These are phyloP conservation scores for Glycine latifolia DNA, from an alignment of 306 rosid genomes.

Conservation along the genomic window DNA sequence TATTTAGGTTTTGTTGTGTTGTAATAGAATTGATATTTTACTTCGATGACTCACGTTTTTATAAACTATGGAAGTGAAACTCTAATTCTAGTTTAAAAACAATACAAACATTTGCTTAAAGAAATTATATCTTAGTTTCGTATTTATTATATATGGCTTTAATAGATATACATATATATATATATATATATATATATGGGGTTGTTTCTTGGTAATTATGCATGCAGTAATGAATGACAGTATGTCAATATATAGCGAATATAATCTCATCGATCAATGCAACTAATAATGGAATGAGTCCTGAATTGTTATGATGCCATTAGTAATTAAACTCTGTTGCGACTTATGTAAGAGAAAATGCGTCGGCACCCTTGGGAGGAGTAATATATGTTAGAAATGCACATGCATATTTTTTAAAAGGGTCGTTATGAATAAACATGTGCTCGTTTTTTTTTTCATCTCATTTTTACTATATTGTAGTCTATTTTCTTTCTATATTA, in stretches of 20 bases:
- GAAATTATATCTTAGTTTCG: neutral
- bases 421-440: too few species aligned
- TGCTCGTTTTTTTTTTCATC: too few species aligned
- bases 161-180: too few species aligned
- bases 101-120: neutral
- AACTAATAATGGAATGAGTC: neutral
- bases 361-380: too few species aligned
- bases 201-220: neutral
- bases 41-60: neutral
- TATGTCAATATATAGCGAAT: neutral
- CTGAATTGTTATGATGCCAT: neutral
- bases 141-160: too few species aligned
- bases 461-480: too few species aligned
- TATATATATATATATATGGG: neutral
- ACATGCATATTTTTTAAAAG: too few species aligned
- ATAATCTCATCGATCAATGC: neutral
- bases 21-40: neutral
- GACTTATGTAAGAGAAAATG: too few species aligned
- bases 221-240: neutral
- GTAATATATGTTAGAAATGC: too few species aligned
- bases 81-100: neutral
- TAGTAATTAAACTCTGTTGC: too few species aligned
- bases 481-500: too few species aligned
- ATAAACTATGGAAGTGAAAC: neutral
- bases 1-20: neutral